A percentile compares a stretch with the other conserved stretches of the same genome.
phyloP scores from a whole-genome alignment of 2,329 filamentous ascomycete species.

The Teratosphaeria viscida region DNA sequence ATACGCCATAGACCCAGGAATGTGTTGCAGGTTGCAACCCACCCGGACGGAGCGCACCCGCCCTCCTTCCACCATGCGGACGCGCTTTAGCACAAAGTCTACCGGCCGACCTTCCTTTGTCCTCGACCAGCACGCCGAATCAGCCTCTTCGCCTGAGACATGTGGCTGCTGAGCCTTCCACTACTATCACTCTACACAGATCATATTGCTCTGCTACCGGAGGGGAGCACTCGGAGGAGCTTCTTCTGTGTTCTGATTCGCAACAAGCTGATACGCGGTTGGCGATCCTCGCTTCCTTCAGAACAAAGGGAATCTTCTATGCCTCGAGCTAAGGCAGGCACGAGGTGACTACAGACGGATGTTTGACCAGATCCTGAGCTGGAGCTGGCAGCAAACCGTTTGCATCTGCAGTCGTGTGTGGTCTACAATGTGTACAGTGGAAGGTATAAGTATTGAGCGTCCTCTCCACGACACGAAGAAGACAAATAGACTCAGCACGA shows the following conservation, averaged over 20 bases:
- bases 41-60: not conserved
- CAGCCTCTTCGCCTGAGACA: not conserved
- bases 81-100: not conserved
- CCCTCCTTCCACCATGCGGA: not conserved
- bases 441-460: not conserved
- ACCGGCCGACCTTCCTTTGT: not conserved
- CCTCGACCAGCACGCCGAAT: not conserved
- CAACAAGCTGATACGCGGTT: not conserved
- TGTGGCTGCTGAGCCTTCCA: not conserved
- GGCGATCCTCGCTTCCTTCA: not conserved
- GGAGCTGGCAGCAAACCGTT: not conserved
- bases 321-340: not conserved
- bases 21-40: not conserved
- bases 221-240: not conserved
- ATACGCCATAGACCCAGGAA: not conserved
- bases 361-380: not conserved
- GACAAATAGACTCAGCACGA: not conserved
- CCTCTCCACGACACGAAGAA: not conserved
- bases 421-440: not conserved
- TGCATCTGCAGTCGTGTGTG: not conserved
- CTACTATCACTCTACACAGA: not conserved
- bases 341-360: not conserved
- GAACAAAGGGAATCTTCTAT: not conserved
- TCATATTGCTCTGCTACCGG: not conserved
- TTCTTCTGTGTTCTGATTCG: not conserved